phyloP scores from a whole-genome alignment of 257 asterid genomes.

The Prunella vulgaris region DNA sequence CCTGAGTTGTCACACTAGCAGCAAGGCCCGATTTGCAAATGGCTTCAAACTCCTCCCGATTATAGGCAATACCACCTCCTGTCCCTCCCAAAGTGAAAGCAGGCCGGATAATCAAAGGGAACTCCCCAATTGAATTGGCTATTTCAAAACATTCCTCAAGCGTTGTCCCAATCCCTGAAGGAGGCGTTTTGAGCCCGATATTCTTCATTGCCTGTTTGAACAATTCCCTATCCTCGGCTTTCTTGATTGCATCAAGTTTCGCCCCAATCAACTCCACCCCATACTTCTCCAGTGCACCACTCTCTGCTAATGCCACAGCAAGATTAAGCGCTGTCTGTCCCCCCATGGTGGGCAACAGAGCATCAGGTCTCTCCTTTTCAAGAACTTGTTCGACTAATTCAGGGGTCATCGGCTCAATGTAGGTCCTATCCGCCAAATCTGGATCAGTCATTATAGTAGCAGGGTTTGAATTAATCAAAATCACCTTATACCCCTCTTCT shows the following conservation, averaged over 20 bases:
- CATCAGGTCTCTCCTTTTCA: conserved; percentile 93
- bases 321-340: conserved; percentile 98
- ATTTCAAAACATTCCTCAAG: conserved; percentile 80
- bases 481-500: conserved; percentile 95
- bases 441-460: conserved; percentile 99
- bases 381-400: conserved; percentile 94
- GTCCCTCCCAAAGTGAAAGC: conserved; percentile 97
- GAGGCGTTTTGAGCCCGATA: conserved; percentile 92
- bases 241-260: conserved; percentile 88
- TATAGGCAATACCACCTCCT: conserved; percentile 98
- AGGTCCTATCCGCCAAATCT: conserved; percentile 82
- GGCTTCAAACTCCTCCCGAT: conserved; percentile 88
- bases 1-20: conserved; percentile 92
- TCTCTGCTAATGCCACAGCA: conserved; percentile 90
- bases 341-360: conserved; percentile 94
- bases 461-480: conserved; percentile 87
- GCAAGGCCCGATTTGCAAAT: conserved; percentile 93
- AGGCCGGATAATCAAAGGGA: conserved; percentile 89
- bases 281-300: conserved; percentile 89
- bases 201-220: conserved; percentile 90
- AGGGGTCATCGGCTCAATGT: conserved; percentile 96
- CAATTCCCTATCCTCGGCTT: conserved; percentile 96
- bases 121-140: conserved; percentile 80
- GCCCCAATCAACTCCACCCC: conserved; percentile 98
- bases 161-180: conserved; percentile 92